Base-by-base conservation (phyloP, 495 filamentous ascomycete species). In the Diplogelasinospora grovesii region DNA sequence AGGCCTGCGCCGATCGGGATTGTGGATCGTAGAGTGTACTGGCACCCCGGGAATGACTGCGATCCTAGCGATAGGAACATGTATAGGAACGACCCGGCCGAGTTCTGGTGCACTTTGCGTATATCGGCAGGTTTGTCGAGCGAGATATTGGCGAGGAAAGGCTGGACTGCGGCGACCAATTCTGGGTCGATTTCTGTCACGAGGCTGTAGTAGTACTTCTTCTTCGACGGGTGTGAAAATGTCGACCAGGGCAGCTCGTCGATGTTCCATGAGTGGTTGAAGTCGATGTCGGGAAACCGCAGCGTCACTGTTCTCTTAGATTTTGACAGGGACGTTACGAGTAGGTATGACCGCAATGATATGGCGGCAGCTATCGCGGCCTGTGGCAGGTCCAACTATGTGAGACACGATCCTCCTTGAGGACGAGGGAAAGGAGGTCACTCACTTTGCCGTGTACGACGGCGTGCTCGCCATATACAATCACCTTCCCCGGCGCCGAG, bases 401-500 rank as follows among this genome's bases (percentile, higher is more conserved):
- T n/a, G n/a, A n/a, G n/a, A 1, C 30, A 33, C 3, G 22, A 9
- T n/a, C 27, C 6, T 27, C 36, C 11, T 15, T 15, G 10, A 25
- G 3, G 16, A 4, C 1, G 15, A 16, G 8, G 19, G 13, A 11
- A 25, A 9, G 15, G 14, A 7, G 25, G 11, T 21, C 3, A 39
- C 53, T 42, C 53, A 83, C 81, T 73, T 95, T 95, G 56, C 92
- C 92, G 55, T 98, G 77, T 8, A 98, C 92, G 2, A 95, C 92
- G 8, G 92, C 86, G 68, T 98, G 92, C 59, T 98, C 92, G 39
- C 92, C 92, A 62, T 84, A 95, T 13, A 95, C 86, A 57, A 98
- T 97, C 53, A 94, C 90, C 63, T 98, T 98, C 22, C 89, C 92
- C 9, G 92, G 92, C 10, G 92, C 89, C 5, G 92, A 97, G 40